phyloP scores from a whole-genome alignment of 2,329 filamentous ascomycete species.

The Rutstroemia sp. region DNA sequence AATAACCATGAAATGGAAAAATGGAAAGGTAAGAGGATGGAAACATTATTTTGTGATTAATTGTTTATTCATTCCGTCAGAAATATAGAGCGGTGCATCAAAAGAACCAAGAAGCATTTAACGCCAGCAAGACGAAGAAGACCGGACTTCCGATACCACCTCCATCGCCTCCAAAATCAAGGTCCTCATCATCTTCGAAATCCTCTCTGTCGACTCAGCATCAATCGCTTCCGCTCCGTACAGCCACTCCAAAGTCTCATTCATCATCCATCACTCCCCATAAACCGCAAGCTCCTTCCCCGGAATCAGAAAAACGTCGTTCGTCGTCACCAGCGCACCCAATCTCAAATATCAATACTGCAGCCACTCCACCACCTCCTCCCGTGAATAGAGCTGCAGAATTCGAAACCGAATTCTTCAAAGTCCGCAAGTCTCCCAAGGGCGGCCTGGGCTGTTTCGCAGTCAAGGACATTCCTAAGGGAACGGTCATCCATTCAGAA shows the following conservation, averaged over 20 bases:
- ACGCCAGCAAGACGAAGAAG: no score
- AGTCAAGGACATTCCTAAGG: conserved; percentile 19
- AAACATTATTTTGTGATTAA: background rate
- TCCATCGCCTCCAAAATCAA: background rate
- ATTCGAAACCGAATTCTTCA: conserved; percentile 24
- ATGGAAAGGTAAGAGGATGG: background rate
- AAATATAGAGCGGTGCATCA: background rate
- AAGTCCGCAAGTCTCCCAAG: conserved; percentile 21
- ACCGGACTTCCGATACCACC: background rate
- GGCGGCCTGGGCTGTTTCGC: conserved; percentile 28
- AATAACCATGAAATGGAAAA: conserved; percentile 9
- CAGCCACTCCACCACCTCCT: background rate
- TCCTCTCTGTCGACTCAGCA: background rate
- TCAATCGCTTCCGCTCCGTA: background rate
- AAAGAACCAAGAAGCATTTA: no score
- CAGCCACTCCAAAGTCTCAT: background rate
- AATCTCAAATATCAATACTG: background rate
- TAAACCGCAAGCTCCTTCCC: background rate
- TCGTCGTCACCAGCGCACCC: background rate
- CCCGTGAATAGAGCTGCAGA: background rate
- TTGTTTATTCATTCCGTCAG: background rate
- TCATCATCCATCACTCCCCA: background rate
- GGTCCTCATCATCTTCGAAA: background rate
- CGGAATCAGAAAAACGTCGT: background rate
- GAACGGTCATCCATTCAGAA: conserved; percentile 22